Conservation (phyloP, 2,329 filamentous ascomycete genomes). For the Aspergillus quadrilineatus region DNA sequence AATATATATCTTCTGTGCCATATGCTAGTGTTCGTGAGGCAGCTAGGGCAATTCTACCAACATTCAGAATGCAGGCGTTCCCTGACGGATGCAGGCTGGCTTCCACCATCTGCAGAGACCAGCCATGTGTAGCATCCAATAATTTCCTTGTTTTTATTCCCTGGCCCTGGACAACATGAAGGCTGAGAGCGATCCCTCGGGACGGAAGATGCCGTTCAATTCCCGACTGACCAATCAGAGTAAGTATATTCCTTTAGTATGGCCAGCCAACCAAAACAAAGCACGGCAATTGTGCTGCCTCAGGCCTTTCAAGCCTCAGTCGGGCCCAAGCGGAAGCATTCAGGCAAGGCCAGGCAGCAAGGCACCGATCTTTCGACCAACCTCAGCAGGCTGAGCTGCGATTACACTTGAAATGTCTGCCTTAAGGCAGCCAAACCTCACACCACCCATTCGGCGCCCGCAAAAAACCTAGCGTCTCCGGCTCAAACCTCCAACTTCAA, state of each 20-base stretch:
- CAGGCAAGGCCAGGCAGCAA: slow-evolving; percentile 4
- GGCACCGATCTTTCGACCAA: not conserved
- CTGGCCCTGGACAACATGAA: not conserved
- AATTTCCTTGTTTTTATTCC: too few species aligned
- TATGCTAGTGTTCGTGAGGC: too few species aligned
- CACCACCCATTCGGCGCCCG: slow-evolving; percentile 31
- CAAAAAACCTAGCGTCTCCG: slow-evolving; percentile 36
- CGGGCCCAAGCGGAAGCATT: slow-evolving; percentile 22
- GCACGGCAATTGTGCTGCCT: slow-evolving; percentile 19
- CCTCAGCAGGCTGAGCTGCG: not conserved
- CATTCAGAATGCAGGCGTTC: too few species aligned
- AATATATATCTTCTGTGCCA: too few species aligned
- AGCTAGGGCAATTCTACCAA: not conserved
- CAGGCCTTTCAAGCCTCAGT: slow-evolving; percentile 22
- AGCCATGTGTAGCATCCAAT: too few species aligned
- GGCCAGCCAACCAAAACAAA: slow-evolving; percentile 15
- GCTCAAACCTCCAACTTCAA: slow-evolving; percentile 24
- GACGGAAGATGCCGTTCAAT: not conserved
- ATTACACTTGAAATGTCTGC: not conserved
- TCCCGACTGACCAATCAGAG: not conserved
- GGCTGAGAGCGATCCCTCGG: not conserved
- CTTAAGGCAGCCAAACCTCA: slow-evolving; percentile 31
- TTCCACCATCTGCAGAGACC: too few species aligned
- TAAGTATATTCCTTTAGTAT: too few species aligned
- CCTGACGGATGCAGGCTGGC: too few species aligned